Percentiles rank a stretch among this genome's conserved stretches.
Evolutionary conservation across 805 yeast species (phyloP).

Genomic region (Cyberlindnera saturnus): DNA sequence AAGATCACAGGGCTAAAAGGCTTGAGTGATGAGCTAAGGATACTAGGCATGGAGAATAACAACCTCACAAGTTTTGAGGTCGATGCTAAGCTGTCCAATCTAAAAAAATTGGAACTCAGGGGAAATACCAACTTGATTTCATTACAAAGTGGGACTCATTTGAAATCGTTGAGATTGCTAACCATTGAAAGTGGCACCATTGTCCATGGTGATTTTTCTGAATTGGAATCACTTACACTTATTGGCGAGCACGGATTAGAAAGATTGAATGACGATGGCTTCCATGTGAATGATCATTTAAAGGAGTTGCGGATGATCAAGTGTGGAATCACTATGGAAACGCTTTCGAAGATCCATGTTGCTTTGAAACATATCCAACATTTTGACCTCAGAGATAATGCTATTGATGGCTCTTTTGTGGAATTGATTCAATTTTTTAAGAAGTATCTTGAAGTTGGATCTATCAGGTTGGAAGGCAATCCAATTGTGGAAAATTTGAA

Average conservation of each 20-base stretch:
- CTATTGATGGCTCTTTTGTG: slow-evolving; percentile 7
- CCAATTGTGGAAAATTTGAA: slow-evolving; percentile 8
- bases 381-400: slow-evolving; percentile 8
- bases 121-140: not conserved
- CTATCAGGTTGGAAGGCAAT: slow-evolving; percentile 8
- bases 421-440: slow-evolving; percentile 6
- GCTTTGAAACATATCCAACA: slow-evolving; percentile 5
- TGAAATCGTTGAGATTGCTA: not conserved
- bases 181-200: not conserved
- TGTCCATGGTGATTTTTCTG: not conserved
- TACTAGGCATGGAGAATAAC: slow-evolving; percentile 12
- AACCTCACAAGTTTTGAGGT: slow-evolving; percentile 3
- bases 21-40: slow-evolving; percentile 12
- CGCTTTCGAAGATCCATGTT: not conserved
- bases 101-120: slow-evolving; percentile 1
- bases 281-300: not conserved
- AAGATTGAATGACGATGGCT: not conserved
- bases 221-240: not conserved
- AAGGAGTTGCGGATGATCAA: not conserved
- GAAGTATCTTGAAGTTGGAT: slow-evolving; percentile 4
- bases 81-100: not conserved
- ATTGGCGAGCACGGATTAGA: not conserved
- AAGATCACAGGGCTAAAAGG: slow-evolving; percentile 4
- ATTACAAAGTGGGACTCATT: not conserved
- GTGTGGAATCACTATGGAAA: not conserved